Evolutionary conservation across 208 protist genomes (phyloP).

Genomic region (Sergeia podlipaevii): DNA sequence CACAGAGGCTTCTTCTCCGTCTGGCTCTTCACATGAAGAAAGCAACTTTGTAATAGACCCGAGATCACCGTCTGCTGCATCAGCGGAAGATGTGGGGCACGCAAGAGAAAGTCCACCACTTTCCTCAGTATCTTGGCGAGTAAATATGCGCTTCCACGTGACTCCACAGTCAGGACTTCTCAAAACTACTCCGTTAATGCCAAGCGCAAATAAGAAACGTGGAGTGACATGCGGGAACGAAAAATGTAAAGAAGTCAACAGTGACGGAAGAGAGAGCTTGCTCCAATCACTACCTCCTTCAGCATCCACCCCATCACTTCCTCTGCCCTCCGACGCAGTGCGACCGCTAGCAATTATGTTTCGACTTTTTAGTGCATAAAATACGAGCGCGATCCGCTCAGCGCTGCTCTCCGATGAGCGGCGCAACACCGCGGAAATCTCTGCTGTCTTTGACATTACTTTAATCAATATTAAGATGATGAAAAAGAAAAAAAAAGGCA

Average conservation of each 20-base stretch:
- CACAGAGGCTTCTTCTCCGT: too few relatives aligned
- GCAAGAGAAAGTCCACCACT: background rate
- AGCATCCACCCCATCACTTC: too few relatives aligned
- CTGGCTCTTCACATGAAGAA: too few relatives aligned
- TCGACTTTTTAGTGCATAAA: conserved; percentile 15
- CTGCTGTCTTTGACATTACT: conserved; percentile 16
- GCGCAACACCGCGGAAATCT: conserved; percentile 32
- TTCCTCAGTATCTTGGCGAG: too few relatives aligned
- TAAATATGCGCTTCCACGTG: conserved; percentile 42
- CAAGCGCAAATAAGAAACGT: conserved; percentile 63
- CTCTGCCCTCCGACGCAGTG: too few relatives aligned
- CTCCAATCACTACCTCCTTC: background rate
- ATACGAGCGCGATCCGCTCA: conserved; percentile 23
- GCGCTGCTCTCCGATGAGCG: conserved; percentile 21
- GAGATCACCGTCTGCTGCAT: too few relatives aligned
- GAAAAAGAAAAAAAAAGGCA: too few relatives aligned
- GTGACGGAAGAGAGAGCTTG: conserved; percentile 16
- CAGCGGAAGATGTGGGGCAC: background rate
- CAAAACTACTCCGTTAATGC: conserved; percentile 40
- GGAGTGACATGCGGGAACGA: conserved; percentile 25
- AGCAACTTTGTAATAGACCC: too few relatives aligned
- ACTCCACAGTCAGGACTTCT: conserved; percentile 61
- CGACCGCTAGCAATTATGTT: too few relatives aligned
- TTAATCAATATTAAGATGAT: too few relatives aligned
- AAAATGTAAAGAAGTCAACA: conserved; percentile 20